phyloP scores from a whole-genome alignment of 495 filamentous ascomycete species.

The Aspergillus diversus region DNA sequence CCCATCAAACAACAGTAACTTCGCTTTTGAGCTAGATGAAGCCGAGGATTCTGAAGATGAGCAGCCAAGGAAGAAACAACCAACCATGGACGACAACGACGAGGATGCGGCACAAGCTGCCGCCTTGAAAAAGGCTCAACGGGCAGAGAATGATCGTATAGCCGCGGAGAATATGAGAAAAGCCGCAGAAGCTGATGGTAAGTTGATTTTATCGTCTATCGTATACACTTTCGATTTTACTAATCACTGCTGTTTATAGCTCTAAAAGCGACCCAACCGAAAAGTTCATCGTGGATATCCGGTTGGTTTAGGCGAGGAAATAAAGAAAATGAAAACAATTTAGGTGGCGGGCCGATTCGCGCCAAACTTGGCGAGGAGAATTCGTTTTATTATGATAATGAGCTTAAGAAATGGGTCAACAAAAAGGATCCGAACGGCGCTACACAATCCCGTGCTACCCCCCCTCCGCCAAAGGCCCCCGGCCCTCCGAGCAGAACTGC shows the following conservation, averaged over 20 bases:
- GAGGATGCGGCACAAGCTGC: slow-evolving; percentile 53
- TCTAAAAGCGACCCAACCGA: slow-evolving; percentile 46
- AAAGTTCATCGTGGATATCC: slow-evolving; percentile 79
- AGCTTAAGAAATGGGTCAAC: slow-evolving; percentile 97
- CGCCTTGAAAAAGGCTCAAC: slow-evolving; percentile 56
- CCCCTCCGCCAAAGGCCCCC: slow-evolving; percentile 55
- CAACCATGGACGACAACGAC: slow-evolving; percentile 76
- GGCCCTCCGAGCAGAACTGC: slow-evolving; percentile 46
- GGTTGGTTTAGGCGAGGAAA: slow-evolving; percentile 79
- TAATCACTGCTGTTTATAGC: slow-evolving; percentile 39
- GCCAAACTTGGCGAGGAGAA: slow-evolving; percentile 96
- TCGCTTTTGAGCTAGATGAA: slow-evolving; percentile 34
- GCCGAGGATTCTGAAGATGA: slow-evolving; percentile 46
- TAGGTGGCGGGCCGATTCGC: slow-evolving; percentile 68
- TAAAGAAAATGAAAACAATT: slow-evolving; percentile 70
- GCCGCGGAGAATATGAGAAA: slow-evolving; percentile 79
- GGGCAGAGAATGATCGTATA: slow-evolving; percentile 53
- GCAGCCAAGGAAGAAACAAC: slow-evolving; percentile 74
- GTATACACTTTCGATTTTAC: slow-evolving; percentile 4
- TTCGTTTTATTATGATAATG: slow-evolving; percentile 90
- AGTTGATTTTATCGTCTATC: slow-evolving; percentile 18
- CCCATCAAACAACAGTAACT: slow-evolving; percentile 32
- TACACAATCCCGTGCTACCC: slow-evolving; percentile 52
- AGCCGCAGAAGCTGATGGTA: slow-evolving; percentile 85
- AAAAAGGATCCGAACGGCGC: slow-evolving; percentile 71